These are phyloP conservation scores for Ceratocystis diversiconidia DNA, from an alignment of 2,329 filamentous ascomycete species.

Conservation along the genomic window DNA sequence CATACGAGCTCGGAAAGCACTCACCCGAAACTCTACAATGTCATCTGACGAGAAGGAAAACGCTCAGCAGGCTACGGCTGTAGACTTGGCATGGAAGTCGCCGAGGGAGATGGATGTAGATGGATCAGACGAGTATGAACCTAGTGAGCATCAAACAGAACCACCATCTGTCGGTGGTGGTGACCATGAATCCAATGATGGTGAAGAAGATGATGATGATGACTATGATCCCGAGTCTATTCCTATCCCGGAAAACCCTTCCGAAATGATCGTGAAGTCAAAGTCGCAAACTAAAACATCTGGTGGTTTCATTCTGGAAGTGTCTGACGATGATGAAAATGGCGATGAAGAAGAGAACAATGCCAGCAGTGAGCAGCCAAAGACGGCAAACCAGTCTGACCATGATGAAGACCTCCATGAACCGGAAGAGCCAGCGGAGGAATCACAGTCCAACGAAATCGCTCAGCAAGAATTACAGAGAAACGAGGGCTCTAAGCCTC, in stretches of 20 bases:
- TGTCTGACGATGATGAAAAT: conserved; percentile 43
- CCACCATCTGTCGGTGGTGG: conserved; percentile 13
- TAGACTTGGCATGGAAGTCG: conserved; percentile 9
- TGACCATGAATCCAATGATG: conserved; percentile 16
- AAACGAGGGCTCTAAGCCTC: no score
- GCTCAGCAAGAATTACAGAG: not conserved
- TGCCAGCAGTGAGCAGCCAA: not conserved
- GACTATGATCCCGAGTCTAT: conserved; percentile 47
- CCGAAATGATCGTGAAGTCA: conserved; percentile 22
- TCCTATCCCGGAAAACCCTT: conserved; percentile 30
- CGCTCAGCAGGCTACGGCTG: conserved; percentile 4
- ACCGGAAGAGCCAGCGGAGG: not conserved
- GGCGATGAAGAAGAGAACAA: conserved; percentile 21
- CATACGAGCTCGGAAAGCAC: not conserved
- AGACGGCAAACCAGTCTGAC: not conserved
- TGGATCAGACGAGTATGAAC: conserved; percentile 18
- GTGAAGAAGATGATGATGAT: conserved; percentile 34
- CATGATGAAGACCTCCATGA: conserved; percentile 9
- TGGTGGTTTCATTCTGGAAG: conserved; percentile 46
- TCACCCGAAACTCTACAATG: not conserved
- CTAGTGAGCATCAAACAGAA: conserved; percentile 17
- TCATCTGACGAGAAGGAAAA: conserved; percentile 12
- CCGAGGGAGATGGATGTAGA: conserved; percentile 14
- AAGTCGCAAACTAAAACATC: conserved; percentile 43
- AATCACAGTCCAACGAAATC: not conserved